Conservation (phyloP, 2,329 filamentous ascomycete genomes). For the Penicillium sp. region DNA sequence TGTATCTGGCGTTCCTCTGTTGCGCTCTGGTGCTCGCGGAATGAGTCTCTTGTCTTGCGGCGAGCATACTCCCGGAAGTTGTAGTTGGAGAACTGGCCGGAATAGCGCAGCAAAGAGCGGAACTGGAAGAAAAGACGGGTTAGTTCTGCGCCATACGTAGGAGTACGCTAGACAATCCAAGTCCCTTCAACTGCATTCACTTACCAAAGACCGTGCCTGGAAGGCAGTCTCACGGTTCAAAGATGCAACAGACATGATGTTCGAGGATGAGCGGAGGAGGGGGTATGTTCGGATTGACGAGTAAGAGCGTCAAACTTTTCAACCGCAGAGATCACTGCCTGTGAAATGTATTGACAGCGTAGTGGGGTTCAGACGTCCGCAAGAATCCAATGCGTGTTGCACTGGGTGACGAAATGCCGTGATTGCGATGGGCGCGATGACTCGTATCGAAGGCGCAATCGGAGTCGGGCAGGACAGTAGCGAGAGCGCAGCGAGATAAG, state of each 20-base stretch:
- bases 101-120: slow-evolving; percentile 84
- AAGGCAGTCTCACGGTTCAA: slow-evolving; percentile 47
- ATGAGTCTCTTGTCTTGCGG: slow-evolving; percentile 86
- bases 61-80: slow-evolving; percentile 98
- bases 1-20: slow-evolving; percentile 76
- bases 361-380: not conserved
- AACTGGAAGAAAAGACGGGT: slow-evolving; percentile 60
- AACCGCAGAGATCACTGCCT: not conserved
- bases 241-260: slow-evolving; percentile 47
- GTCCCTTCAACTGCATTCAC: slow-evolving; percentile 10
- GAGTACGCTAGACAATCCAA: not conserved
- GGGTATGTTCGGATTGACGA: not conserved
- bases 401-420: not conserved
- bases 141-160: not conserved
- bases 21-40: slow-evolving; percentile 75
- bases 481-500: not conserved
- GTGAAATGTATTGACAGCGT: not conserved
- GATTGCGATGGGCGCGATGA: slow-evolving; percentile 6
- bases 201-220: slow-evolving; percentile 51
- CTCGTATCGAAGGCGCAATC: slow-evolving; percentile 5
- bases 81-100: slow-evolving; percentile 85
- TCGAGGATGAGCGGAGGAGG: not conserved
- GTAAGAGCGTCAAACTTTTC: not conserved
- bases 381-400: not conserved
- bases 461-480: slow-evolving; percentile 14